These are phyloP conservation scores for Lathyrus oleraceus DNA, from an alignment of 306 rosid genomes.

Conservation along the genomic window DNA sequence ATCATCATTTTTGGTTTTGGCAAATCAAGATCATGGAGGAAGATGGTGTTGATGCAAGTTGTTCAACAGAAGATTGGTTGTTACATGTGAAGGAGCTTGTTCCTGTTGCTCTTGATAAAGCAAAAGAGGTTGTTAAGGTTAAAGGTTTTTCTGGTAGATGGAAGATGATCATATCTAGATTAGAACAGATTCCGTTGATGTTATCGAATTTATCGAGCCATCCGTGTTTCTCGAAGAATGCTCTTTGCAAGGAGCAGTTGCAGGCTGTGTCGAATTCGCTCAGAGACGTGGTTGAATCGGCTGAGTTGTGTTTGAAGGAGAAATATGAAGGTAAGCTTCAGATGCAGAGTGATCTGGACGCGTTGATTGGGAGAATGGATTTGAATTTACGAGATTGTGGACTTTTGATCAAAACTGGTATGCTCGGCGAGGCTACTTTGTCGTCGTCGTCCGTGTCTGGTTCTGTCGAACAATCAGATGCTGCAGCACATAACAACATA, in stretches of 20 bases:
- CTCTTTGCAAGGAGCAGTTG: slow-evolving; percentile 89
- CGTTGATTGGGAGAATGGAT: slow-evolving; percentile 73
- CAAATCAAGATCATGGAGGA: slow-evolving; percentile 68
- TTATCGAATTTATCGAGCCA: slow-evolving; percentile 87
- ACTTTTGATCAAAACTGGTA: slow-evolving; percentile 87
- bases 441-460: slow-evolving; percentile 42
- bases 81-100: slow-evolving; percentile 64
- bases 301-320: slow-evolving; percentile 65
- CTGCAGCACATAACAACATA: slow-evolving; percentile 42
- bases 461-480: slow-evolving; percentile 53
- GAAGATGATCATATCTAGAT: slow-evolving; percentile 78
- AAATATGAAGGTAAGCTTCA: slow-evolving; percentile 82
- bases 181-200: slow-evolving; percentile 73
- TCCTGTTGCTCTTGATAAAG: slow-evolving; percentile 62
- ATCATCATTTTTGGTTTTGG: slow-evolving; percentile 26
- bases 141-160: slow-evolving; percentile 74
- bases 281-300: slow-evolving; percentile 50
- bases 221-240: slow-evolving; percentile 85
- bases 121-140: slow-evolving; percentile 76
- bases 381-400: slow-evolving; percentile 82
- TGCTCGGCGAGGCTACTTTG: slow-evolving; percentile 81
- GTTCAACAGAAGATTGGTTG: slow-evolving; percentile 75
- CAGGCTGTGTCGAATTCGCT: slow-evolving; percentile 69
- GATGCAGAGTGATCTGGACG: slow-evolving; percentile 91
- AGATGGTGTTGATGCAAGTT: slow-evolving; percentile 43